Evolutionary conservation across 2,329 filamentous ascomycete genomes (phyloP), one percentile per base, ranked within the genome.

Genomic region (Fusarium subglutinans): DNA sequence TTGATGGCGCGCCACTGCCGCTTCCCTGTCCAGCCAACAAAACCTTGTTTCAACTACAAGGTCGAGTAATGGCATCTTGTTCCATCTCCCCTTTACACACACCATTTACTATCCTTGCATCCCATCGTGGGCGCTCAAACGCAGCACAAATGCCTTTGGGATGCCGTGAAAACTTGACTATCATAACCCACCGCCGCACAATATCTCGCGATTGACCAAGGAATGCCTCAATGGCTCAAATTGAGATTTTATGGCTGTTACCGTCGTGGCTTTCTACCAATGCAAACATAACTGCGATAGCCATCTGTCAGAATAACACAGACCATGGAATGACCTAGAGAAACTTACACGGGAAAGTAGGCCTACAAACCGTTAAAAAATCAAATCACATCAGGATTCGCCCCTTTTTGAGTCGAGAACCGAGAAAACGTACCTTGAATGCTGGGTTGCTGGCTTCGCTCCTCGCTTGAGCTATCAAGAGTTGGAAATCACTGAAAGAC

Each of bases 301-400:
- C 24, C 44, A 69, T 48, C 26, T 11, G 53, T 77, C 37, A 78
- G 69, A 44, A 61, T 41, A 37, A 30, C 22, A 30, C 11, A n/a
- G 22, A 13, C 18, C 20, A 47, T 38, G 17, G 5, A 50, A 40
- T 38, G 6, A 33, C 14, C 15, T 15, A 13, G 12, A 41, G 15
- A 50, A 20, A 85, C 88, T 86, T 81, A 91, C 86, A 91, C 78
- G 48, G 88, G 88, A 68, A 91, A 91, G 78, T 91, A 91, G 38
- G 89, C 87, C 89, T 90, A 74, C 24, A 22, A 43, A 30, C 24
- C 45, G 50, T n/a, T 40, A 30, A 48, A 48, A 18, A 28, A 45
- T 11, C 8, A 47, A n/a, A 53, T 26, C 20, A 47, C 35, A 51
- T 75, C 43, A 75, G 72, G 28, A 30, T 28, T 35, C 48, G 28